Evolutionary conservation across 2,329 filamentous ascomycete genomes (phyloP).

Genomic region (Diaporthe sp.): DNA sequence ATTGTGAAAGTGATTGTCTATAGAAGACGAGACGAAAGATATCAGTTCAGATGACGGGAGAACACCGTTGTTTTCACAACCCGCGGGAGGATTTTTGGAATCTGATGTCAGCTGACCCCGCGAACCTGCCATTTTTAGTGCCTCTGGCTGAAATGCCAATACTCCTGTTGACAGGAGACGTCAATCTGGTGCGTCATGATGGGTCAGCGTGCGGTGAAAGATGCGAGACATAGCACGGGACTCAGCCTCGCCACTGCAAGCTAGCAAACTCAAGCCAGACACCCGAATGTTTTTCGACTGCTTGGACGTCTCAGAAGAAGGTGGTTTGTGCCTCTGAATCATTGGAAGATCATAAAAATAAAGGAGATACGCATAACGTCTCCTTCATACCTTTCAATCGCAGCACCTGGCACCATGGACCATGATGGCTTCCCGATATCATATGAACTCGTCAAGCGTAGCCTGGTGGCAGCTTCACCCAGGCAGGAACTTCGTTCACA

Average conservation of each 20-base stretch:
- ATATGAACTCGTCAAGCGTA: conserved; percentile 13
- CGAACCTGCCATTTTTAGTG: background rate
- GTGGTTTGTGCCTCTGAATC: background rate
- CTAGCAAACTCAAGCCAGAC: background rate
- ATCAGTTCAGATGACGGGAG: background rate
- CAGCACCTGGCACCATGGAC: background rate
- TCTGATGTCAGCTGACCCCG: background rate
- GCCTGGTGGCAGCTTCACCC: conserved; percentile 66
- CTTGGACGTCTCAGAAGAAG: background rate
- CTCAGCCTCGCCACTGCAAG: background rate
- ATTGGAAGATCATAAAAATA: background rate
- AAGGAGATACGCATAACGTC: background rate
- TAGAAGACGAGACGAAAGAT: background rate
- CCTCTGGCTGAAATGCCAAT: background rate
- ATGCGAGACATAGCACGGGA: background rate
- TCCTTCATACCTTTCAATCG: background rate
- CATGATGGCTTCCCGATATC: background rate
- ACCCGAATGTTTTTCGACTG: background rate
- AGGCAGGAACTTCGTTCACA: conserved; percentile 79
- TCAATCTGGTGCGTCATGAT: background rate
- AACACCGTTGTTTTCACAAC: background rate
- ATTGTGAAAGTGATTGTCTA: background rate
- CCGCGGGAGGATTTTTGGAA: conserved; percentile 4
- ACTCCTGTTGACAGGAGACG: background rate
- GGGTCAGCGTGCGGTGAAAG: background rate